phyloP scores from a whole-genome alignment of 179 eudicot genomes.

The Drosera spatulata region DNA sequence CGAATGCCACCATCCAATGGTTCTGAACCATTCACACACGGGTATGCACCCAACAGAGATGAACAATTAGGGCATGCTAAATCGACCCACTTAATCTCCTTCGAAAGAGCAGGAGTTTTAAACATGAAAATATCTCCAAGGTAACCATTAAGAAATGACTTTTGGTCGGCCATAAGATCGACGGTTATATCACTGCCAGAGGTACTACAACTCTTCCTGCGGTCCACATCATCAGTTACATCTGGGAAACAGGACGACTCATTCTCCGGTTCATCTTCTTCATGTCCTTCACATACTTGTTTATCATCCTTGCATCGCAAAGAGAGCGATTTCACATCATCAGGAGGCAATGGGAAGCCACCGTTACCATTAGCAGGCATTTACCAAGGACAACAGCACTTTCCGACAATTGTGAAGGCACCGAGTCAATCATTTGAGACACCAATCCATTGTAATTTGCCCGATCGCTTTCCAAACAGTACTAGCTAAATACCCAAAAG shows the following conservation, averaged over 20 bases:
- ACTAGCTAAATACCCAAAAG: no score
- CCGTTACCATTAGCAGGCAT: constrained; percentile 2
- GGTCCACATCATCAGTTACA: no score
- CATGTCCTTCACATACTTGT: background rate
- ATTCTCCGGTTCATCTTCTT: background rate
- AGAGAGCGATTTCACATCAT: constrained; percentile 2
- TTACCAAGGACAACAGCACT: background rate
- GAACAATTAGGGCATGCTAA: constrained; percentile 71
- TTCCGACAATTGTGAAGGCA: background rate
- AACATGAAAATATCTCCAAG: constrained; percentile 75
- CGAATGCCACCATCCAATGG: constrained; percentile 80
- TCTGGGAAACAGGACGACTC: no score
- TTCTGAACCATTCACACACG: constrained; percentile 32
- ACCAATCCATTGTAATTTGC: no score
- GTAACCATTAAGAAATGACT: constrained; percentile 71
- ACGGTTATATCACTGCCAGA: constrained; percentile 4
- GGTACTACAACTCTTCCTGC: no score
- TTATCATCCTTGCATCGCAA: background rate
- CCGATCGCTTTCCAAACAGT: no score
- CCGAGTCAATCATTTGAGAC: no score
- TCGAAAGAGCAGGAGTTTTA: constrained; percentile 54
- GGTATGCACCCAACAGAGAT: constrained; percentile 66
- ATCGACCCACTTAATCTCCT: constrained; percentile 61
- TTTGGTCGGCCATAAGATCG: constrained; percentile 51
- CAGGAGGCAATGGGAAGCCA: constrained; percentile 1